These are phyloP conservation scores for Mycena galopus DNA, from an alignment of 768 basidiomycete species.

Conservation along the genomic window DNA sequence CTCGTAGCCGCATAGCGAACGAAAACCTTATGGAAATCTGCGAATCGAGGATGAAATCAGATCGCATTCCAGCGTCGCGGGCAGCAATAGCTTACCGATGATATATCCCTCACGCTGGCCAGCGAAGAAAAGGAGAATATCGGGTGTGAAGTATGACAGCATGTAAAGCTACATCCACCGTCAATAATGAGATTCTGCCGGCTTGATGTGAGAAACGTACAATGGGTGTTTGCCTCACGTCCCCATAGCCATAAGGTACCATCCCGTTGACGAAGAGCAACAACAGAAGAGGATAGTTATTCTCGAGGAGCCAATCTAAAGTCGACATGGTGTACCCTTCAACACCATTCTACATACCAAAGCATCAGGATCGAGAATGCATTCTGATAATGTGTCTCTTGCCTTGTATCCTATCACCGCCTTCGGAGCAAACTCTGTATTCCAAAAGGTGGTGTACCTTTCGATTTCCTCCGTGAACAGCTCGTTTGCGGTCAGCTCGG, in stretches of 20 bases:
- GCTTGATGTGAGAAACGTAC: conserved; percentile 15
- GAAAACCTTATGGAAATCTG: conserved; percentile 22
- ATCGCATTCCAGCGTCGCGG: conserved; percentile 14
- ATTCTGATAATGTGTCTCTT: conserved; percentile 20
- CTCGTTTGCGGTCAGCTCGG: conserved; percentile 19
- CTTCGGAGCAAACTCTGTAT: conserved; percentile 14
- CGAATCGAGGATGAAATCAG: conserved; percentile 18
- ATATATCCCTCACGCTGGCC: conserved; percentile 10
- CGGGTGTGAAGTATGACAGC: conserved; percentile 14
- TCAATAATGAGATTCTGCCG: conserved; percentile 15
- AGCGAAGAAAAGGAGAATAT: conserved; percentile 6
- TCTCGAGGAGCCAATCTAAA: conserved; percentile 13
- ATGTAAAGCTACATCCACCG: conserved; percentile 19
- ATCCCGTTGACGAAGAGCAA: conserved; percentile 16
- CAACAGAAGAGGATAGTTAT: conserved; percentile 9
- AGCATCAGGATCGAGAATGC: conserved; percentile 21
- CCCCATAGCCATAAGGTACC: conserved; percentile 18
- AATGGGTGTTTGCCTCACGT: conserved; percentile 19
- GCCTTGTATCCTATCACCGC: conserved; percentile 17
- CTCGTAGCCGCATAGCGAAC: conserved; percentile 19
- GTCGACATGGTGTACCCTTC: conserved; percentile 23
- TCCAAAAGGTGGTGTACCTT: conserved; percentile 16
- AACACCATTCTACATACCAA: conserved; percentile 21
- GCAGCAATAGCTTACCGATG: conserved; percentile 17
- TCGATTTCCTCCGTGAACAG: conserved; percentile 17